Evolutionary conservation across 257 asterid genomes (phyloP).

Genomic region (Fraxinus anomala): DNA sequence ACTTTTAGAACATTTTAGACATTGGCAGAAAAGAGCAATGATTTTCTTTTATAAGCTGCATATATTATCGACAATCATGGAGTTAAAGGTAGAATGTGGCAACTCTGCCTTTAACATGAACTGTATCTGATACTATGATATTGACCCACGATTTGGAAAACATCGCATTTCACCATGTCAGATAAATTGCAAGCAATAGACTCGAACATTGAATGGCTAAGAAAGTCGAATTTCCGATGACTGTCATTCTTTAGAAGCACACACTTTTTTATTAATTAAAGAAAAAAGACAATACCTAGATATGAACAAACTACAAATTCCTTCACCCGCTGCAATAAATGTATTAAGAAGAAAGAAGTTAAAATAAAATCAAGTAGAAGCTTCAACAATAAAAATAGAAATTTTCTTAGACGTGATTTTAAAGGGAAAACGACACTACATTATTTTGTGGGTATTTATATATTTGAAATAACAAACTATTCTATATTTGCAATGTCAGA

Average conservation of each 20-base stretch:
- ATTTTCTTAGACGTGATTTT: too few relatives aligned
- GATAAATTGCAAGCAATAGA: too few relatives aligned
- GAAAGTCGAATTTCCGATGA: background rate
- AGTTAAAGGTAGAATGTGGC: too few relatives aligned
- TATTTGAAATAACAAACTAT: too few relatives aligned
- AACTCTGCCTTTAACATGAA: too few relatives aligned
- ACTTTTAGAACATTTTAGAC: background rate
- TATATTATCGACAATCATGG: too few relatives aligned
- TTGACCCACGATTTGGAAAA: too few relatives aligned
- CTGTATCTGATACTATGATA: too few relatives aligned
- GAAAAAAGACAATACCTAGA: background rate
- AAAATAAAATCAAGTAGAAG: background rate
- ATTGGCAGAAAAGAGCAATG: background rate
- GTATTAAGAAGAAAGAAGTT: too few relatives aligned
- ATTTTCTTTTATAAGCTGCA: background rate
- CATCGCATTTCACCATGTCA: background rate
- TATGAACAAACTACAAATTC: background rate
- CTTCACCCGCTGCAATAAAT: background rate
- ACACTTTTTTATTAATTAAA: background rate
- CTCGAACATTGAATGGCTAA: background rate
- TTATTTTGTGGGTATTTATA: too few relatives aligned
- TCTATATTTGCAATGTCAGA: too few relatives aligned
- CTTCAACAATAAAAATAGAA: background rate
- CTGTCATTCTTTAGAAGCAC: background rate
- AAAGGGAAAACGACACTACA: background rate